Percentiles rank a stretch among this genome's conserved stretches.
phyloP scores from a whole-genome alignment of 306 rosid genomes.

The Rosa rugosa region DNA sequence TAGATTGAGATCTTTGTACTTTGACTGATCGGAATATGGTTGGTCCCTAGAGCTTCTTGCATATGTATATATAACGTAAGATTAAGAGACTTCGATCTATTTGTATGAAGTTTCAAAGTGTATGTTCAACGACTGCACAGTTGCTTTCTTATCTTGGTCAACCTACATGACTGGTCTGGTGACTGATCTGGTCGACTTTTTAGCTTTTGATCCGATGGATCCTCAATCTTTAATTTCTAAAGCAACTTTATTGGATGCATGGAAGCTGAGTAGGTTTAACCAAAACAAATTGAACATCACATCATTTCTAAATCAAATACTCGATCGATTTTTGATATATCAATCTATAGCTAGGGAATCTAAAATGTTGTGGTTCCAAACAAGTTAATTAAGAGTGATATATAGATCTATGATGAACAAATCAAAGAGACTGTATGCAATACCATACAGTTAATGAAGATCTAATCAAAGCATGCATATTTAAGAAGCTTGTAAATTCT shows the following conservation, averaged over 20 bases:
- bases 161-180: neutral
- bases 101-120: neutral
- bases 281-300: constrained; percentile 12
- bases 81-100: no score
- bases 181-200: constrained; percentile 22
- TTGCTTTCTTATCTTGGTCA: constrained; percentile 21
- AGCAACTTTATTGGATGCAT: constrained; percentile 19
- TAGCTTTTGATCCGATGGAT: constrained; percentile 23
- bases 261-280: constrained; percentile 24
- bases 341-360: neutral
- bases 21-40: no score
- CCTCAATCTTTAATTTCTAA: neutral
- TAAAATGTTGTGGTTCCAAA: neutral
- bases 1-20: no score
- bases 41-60: no score
- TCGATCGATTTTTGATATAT: neutral
- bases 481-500: neutral
- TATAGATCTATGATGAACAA: neutral
- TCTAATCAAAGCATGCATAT: neutral
- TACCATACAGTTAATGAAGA: neutral
- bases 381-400: neutral
- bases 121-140: constrained; percentile 25
- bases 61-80: no score
- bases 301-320: constrained; percentile 8
- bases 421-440: neutral